Base-by-base conservation (phyloP, 2,329 filamentous ascomycete species). In the Ploettnerulaceae sp. region DNA sequence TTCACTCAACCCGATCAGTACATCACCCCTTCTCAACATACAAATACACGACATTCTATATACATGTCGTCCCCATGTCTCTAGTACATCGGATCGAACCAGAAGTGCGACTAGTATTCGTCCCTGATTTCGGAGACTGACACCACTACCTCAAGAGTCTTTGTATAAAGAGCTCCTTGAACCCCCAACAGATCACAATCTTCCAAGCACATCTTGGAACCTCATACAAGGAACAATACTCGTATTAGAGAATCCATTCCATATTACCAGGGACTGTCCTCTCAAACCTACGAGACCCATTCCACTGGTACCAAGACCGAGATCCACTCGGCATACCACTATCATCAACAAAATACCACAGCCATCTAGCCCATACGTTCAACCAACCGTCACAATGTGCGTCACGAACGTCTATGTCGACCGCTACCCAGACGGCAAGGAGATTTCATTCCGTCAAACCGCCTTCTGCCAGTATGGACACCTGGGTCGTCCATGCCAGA, bases 401-500 rank as follows among this genome's bases (percentile, higher is more conserved):
- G 68, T 69, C 52, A 71, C 68, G 49, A 67, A 73, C 56, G 53
- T 71, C 40, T 73, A 69, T 65, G 65, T 69, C 25, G 70, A 72
- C 59, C 58, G 70, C 57, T 69, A 70, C 66, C 67, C 72, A 3
- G 70, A 76, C 60, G 71, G 71, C 47, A 66, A 63, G 38, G 59
- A 61, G 39, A 55, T 58, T 26, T 63, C 66, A 38, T 67, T 68
- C 45, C 60, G 64, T 5, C 59, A 65, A 24, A 57, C 56, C 7
- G 60, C 67, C 29, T 72, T 72, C 65, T 53, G 61, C 8, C 56
- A 64, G 14, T 67, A 71, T 35, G 67, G 67, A 15, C 59, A 66
- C 35, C 50, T 52, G 34, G 67, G 67, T 46, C 58, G 64, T 22
- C 66, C 67, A 45, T 77, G 74, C 66, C 47, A 64, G 52, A 64